phyloP scores from a whole-genome alignment of 1,139 yeast species.

The Debaryomyces nepalensis region DNA sequence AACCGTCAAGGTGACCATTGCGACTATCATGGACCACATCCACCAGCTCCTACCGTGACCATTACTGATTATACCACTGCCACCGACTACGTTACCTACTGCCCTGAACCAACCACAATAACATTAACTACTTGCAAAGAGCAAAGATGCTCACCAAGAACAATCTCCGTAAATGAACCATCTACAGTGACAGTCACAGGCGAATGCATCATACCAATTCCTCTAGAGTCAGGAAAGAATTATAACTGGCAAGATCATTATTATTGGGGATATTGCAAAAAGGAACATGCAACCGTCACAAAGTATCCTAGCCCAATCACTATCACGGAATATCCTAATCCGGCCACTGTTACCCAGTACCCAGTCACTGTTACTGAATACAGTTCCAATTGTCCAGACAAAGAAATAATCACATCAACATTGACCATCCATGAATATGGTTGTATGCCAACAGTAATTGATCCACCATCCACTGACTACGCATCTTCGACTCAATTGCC shows the following conservation, averaged over 20 bases:
- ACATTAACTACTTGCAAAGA: constrained; percentile 48
- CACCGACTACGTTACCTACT: constrained; percentile 60
- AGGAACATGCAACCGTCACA: background rate
- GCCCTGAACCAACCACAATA: constrained; percentile 59
- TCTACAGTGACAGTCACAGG: constrained; percentile 61
- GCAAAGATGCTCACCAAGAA: constrained; percentile 32
- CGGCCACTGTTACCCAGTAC: background rate
- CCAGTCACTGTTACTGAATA: background rate
- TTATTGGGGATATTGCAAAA: background rate
- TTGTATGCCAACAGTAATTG: background rate
- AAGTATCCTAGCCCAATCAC: background rate
- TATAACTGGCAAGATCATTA: background rate
- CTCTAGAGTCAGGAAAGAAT: constrained; percentile 15
- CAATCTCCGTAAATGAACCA: constrained; percentile 54
- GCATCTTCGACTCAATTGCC: background rate
- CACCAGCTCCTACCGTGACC: background rate
- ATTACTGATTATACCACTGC: constrained; percentile 41
- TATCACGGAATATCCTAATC: background rate
- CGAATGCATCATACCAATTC: constrained; percentile 62
- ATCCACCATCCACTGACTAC: background rate
- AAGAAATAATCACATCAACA: too few species aligned
- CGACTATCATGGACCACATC: background rate
- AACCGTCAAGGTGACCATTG: constrained; percentile 1
- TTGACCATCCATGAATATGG: too few species aligned
- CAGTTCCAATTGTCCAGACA: too few species aligned